Base-by-base conservation (phyloP, 352 stramenopile genomes). In the Globisporangium mamillatum region DNA sequence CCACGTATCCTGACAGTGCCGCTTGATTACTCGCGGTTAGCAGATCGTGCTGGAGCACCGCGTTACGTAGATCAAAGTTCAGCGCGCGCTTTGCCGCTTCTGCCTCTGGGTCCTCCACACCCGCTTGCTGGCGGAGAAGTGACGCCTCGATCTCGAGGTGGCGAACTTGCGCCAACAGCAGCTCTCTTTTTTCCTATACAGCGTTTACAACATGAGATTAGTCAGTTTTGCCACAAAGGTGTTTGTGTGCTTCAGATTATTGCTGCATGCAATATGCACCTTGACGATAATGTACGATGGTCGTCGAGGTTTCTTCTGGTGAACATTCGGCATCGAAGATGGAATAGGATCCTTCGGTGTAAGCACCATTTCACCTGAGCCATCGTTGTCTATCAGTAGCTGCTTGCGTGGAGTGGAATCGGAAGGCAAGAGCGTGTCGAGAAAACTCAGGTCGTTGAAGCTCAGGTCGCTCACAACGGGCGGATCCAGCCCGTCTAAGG, bases 1-100 rank as follows among this genome's bases (percentile, higher is more conserved):
- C 63, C 36, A 55, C 29, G 44, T 44, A 69, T 9, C 63, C 54
- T 32, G 63, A 63, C 34, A 69, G 29, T 29, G 46, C 29, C 5
- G 55, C 57, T 55, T 69, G 55, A 0, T 22, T 16, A 5, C 6
- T 58, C 1, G 63, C 63, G 24, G 63, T 50, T 4, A 48, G 9
- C n/a, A 69, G 25, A 25, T 69, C 27, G 0, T 57, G 25, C 18
- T 69, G 64, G 20, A 59, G 36, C 2, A 64, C 38, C 3, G 64
- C 64, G 4, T 63, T 44, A 2, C 27, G 55, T 4, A 69, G 54
- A 12, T 63, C 52, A 2, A 53, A 16, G 18, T 32, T 38, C 8
- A 61, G 5, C n/a, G 50, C 34, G 24, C 20, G 14, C 9, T 29
- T 58, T 8, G 25, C 4, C 29, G 29, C n/a, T 10, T 29, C n/a